Base-by-base conservation (phyloP, 768 basidiomycete species). In the Boletus sp. region DNA sequence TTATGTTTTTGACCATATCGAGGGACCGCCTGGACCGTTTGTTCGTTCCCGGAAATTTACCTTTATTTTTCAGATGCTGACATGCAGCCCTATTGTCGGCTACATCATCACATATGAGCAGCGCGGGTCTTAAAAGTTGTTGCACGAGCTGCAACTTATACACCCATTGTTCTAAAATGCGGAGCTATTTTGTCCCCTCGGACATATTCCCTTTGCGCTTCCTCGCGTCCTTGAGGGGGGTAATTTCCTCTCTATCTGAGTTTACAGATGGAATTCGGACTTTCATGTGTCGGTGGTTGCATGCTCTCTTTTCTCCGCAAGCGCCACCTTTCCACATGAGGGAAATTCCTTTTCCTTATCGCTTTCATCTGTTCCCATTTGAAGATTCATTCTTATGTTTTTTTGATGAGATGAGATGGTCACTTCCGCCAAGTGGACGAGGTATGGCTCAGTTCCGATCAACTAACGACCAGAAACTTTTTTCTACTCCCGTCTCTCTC, bases 191-290 rank as follows among this genome's bases (percentile, higher is more conserved):
- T 44, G 50, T 60, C 47, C 39, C 52, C 49, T 46, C 33, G 54
- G 46, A 56, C 44, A 24, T 42, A 52, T 47, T 41, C 56, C 36
- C 49, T 50, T 59, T 49, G 40, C 41, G 56, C 47, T 52, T 52
- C 37, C 52, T 50, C 47, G 57, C 50, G 42, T 57, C 47, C 45
- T 54, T 52, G 60, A 51, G 50, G 55, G n/a, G 28, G 52, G 55
- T 49, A 60, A 64, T 55, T 62, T 56, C 52, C 58, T 52, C 54
- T 57, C 56, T 62, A 56, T 62, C 64, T 71, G 69, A 69, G 69
- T 68, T 69, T 71, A 36, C 67, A 63, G 59, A 47, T 47, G 50
- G 50, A 41, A 52, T 69, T 71, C 69, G 68, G 68, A 69, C 69
- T 69, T 69, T 69, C 64, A 67, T 66, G 58, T 66, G 67, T 69